Conservation (phyloP, 208 protist genomes). For the Wallacemonas rigidus region DNA sequence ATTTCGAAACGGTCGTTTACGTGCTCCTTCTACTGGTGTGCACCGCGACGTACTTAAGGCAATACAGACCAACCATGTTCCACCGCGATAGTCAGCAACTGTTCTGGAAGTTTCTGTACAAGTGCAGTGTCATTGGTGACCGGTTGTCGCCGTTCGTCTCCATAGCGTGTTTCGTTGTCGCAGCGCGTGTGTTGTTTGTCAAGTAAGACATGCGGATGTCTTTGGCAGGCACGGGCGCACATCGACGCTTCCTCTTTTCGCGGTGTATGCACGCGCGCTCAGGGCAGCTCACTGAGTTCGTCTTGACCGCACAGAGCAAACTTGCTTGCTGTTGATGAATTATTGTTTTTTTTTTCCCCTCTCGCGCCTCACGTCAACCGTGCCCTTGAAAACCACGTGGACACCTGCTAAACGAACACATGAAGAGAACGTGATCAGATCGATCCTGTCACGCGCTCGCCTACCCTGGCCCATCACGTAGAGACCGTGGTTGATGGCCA, state of each 20-base stretch:
- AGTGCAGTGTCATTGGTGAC: conserved; percentile 91
- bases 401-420: too few relatives aligned
- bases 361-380: too few relatives aligned
- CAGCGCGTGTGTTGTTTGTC: conserved; percentile 79
- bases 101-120: conserved; percentile 92
- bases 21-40: conserved; percentile 88
- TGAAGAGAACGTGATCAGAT: too few relatives aligned
- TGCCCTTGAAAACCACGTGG: too few relatives aligned
- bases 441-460: too few relatives aligned
- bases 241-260: neutral
- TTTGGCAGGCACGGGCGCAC: neutral
- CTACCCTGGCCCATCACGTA: too few relatives aligned
- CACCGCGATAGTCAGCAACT: conserved; percentile 83
- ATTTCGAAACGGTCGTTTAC: conserved; percentile 88
- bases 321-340: too few relatives aligned
- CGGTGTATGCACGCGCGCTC: too few relatives aligned
- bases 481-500: too few relatives aligned
- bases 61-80: conserved; percentile 86
- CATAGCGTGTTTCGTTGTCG: conserved; percentile 76
- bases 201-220: conserved; percentile 28
- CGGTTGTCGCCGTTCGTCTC: conserved; percentile 85
- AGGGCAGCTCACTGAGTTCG: too few relatives aligned
- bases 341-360: too few relatives aligned
- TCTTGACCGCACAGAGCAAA: too few relatives aligned
- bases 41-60: conserved; percentile 88